Conservation (phyloP, 1,284 basidiomycete genomes). For the Trichosporon sp. region DNA sequence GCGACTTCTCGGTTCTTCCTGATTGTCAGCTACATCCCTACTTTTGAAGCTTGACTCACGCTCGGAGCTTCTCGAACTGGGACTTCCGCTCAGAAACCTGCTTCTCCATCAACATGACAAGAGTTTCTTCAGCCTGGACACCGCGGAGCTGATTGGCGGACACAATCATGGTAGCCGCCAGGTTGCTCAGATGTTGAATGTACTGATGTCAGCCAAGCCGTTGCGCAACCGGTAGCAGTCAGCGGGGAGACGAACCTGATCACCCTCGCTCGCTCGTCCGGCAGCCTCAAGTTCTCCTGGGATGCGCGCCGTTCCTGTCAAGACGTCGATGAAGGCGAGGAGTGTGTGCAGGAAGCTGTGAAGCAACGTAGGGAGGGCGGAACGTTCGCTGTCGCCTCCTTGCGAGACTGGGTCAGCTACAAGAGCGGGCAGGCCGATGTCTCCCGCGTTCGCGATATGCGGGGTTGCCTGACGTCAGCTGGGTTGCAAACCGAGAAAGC, state of each 20-base stretch:
- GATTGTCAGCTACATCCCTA: background rate
- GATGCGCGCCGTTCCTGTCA: conserved; percentile 46
- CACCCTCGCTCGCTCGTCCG: conserved; percentile 49
- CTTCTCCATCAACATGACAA: conserved; percentile 53
- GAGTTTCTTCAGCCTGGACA: conserved; percentile 51
- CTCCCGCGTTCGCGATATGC: conserved; percentile 40
- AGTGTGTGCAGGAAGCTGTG: conserved; percentile 53
- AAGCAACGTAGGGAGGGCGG: conserved; percentile 41
- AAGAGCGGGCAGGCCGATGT: conserved; percentile 43
- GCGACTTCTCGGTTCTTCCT: conserved; percentile 32
- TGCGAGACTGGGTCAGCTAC: conserved; percentile 32
- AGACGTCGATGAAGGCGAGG: conserved; percentile 45
- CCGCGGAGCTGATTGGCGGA: conserved; percentile 48
- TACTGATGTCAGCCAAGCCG: conserved; percentile 38
- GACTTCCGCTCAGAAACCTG: conserved; percentile 42
- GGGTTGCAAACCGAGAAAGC: background rate
- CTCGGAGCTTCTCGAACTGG: conserved; percentile 41
- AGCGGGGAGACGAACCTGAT: conserved; percentile 42
- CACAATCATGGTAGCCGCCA: conserved; percentile 53
- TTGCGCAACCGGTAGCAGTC: background rate
- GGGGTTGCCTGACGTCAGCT: conserved; percentile 39
- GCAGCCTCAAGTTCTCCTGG: conserved; percentile 45
- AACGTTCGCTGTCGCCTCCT: conserved; percentile 31
- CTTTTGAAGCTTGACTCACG: conserved; percentile 34
- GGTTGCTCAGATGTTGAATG: conserved; percentile 52